Evolutionary conservation across 352 stramenopile genomes (phyloP), one percentile per base, ranked within the genome.

Genomic region (Phytophthora chlamydospora): DNA sequence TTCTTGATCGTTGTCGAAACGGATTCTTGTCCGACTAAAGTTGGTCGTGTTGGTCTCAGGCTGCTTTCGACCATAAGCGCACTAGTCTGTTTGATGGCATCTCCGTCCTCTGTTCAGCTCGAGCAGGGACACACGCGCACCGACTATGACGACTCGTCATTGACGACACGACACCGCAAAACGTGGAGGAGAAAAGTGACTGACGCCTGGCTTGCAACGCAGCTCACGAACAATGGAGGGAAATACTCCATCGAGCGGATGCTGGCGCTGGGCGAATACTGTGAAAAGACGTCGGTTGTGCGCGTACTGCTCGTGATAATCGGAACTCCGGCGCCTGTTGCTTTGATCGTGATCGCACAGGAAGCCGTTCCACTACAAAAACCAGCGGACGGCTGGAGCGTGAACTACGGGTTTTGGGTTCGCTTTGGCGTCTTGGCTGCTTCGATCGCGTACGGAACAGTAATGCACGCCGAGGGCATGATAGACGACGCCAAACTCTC

Each of bases 191-290:
- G 39, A 14, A 44, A 44, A 19, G 7, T 31, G 1, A 44, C 39
- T 10, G 39, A 44, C n/a, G 39, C 39, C 39, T 44, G 39, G 39
- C 16, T 44, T 44, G 39, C 39, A n/a, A 44, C 3, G 11, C 39
- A 44, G 16, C 21, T 44, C n/a, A 44, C 39, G 6, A 44, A 44
- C 39, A 29, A 44, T 29, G 39, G 41, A 17, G 66, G 57, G 36
- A 58, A 65, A 19, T 78, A 75, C 53, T 78, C 69, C 17, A 45
- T 78, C 17, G 65, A 75, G 62, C 66, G 70, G 5, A 48, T 68
- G n/a, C 44, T 73, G 9, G n/a, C 59, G 24, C 42, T 78, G 7
- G 57, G 75, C 3, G 53, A 70, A 13, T 78, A 75, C 38, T 41
- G 41, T 10, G 16, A 6, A 3, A 46, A 44, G 12, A 36, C 52